These are phyloP conservation scores for Cladosporium phlei DNA, from an alignment of 2,329 filamentous ascomycete genomes.

Conservation along the genomic window DNA sequence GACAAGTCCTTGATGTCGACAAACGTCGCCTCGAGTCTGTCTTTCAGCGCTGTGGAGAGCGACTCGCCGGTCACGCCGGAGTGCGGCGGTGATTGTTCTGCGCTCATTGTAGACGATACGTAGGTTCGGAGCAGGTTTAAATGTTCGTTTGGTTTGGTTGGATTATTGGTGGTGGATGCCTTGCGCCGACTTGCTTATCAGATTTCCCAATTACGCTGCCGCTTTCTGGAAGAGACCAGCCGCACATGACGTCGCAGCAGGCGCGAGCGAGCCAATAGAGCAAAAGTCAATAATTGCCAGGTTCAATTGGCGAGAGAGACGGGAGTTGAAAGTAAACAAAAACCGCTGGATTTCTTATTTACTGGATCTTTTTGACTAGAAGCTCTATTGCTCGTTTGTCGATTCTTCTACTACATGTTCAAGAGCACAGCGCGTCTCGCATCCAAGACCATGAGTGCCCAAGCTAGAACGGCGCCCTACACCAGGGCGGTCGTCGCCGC, in stretches of 20 bases:
- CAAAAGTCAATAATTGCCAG: constrained; percentile 7
- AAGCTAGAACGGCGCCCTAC: constrained; percentile 52
- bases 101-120: constrained; percentile 46
- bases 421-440: constrained; percentile 30
- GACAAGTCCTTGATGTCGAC: constrained; percentile 91
- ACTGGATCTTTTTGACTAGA: neutral
- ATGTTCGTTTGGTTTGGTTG: no score
- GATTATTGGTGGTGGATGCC: neutral
- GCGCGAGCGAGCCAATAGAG: no score
- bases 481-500: constrained; percentile 66
- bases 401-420: constrained; percentile 24
- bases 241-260: neutral
- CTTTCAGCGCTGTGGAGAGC: constrained; percentile 63
- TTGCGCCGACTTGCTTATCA: neutral
- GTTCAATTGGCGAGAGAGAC: no score
- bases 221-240: no score
- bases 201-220: neutral
- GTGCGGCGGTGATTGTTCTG: constrained; percentile 39
- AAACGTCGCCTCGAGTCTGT: constrained; percentile 67
- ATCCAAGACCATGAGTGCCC: constrained; percentile 37
- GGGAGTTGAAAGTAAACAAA: no score
- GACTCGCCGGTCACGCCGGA: constrained; percentile 65
- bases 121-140: no score
- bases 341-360: neutral
- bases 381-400: neutral